phyloP scores from a whole-genome alignment of 495 filamentous ascomycete genomes.

The Neohortaea acidophila region DNA sequence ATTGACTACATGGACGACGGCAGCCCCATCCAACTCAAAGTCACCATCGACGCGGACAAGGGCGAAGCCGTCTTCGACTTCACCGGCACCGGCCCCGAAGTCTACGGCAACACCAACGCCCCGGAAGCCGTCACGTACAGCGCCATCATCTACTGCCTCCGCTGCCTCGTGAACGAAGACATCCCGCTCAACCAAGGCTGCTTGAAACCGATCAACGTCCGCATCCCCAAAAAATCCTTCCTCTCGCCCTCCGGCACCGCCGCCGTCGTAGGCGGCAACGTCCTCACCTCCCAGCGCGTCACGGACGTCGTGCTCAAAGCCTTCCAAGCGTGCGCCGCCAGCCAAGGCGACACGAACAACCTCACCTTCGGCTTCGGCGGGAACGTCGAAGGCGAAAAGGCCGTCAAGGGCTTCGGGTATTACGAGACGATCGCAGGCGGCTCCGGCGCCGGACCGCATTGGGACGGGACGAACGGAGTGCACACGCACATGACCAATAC shows the following conservation, averaged over 20 bases:
- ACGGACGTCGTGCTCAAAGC: constrained; percentile 88
- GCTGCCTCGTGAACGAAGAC: constrained; percentile 81
- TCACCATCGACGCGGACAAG: constrained; percentile 66
- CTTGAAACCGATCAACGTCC: constrained; percentile 70
- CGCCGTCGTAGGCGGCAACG: constrained; percentile 92
- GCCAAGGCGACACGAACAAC: constrained; percentile 90
- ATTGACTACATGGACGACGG: constrained; percentile 92
- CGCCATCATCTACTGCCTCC: constrained; percentile 92
- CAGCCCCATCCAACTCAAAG: constrained; percentile 65
- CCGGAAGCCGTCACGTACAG: constrained; percentile 87
- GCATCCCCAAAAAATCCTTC: constrained; percentile 68
- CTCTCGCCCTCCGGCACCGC: constrained; percentile 75
- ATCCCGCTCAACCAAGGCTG: constrained; percentile 97
- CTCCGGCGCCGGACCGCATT: constrained; percentile 69
- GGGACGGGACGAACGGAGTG: constrained; percentile 80
- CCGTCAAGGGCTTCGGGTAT: constrained; percentile 75
- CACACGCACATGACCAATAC: constrained; percentile 99
- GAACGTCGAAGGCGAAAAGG: constrained; percentile 35
- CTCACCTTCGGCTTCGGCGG: constrained; percentile 71
- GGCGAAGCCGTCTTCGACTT: constrained; percentile 91
- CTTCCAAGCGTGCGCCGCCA: constrained; percentile 79
- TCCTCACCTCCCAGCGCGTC: constrained; percentile 77
- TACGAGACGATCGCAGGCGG: constrained; percentile 96
- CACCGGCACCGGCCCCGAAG: constrained; percentile 74
- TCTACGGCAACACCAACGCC: constrained; percentile 91